A percentile compares a stretch with the other conserved stretches of the same genome.
These are phyloP conservation scores for Neofusicoccum ribis DNA, from an alignment of 2,329 filamentous ascomycete genomes.

Conservation along the genomic window DNA sequence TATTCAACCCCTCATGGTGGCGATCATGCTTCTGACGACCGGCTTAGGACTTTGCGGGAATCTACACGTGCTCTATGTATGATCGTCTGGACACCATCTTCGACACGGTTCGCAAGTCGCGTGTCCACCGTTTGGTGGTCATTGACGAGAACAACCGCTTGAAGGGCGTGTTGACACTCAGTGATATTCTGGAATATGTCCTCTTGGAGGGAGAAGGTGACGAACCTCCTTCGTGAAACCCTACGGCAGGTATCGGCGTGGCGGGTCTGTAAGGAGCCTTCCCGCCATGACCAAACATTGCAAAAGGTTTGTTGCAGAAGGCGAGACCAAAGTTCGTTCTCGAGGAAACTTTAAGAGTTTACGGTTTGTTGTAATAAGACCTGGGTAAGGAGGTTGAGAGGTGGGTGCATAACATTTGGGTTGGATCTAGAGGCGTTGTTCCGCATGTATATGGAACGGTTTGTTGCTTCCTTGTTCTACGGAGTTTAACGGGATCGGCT, in stretches of 20 bases:
- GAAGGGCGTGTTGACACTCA: constrained; percentile 86
- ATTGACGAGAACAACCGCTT: constrained; percentile 87
- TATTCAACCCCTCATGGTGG: neutral
- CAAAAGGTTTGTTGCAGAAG: neutral
- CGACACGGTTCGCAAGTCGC: constrained; percentile 90
- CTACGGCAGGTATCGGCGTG: neutral
- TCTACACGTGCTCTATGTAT: constrained; percentile 91
- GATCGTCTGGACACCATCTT: constrained; percentile 95
- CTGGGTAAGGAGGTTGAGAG: neutral
- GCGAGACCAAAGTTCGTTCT: neutral
- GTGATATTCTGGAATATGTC: constrained; percentile 95
- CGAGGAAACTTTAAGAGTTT: neutral
- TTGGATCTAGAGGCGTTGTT: constrained; percentile 14
- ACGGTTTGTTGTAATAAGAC: constrained; percentile 4
- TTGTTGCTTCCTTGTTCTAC: neutral
- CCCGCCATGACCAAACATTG: neutral
- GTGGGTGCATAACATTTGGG: constrained; percentile 7
- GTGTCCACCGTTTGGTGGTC: constrained; percentile 89
- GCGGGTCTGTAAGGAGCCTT: neutral
- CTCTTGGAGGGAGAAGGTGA: constrained; percentile 75
- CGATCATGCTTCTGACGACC: constrained; percentile 24
- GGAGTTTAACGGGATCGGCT: neutral
- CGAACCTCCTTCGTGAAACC: constrained; percentile 13
- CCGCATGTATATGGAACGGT: constrained; percentile 10
- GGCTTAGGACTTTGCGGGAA: constrained; percentile 84